Evolutionary conservation across 495 filamentous ascomycete species (phyloP), one percentile per base, ranked within the genome.

Genomic region (Achaetomiella virescens): DNA sequence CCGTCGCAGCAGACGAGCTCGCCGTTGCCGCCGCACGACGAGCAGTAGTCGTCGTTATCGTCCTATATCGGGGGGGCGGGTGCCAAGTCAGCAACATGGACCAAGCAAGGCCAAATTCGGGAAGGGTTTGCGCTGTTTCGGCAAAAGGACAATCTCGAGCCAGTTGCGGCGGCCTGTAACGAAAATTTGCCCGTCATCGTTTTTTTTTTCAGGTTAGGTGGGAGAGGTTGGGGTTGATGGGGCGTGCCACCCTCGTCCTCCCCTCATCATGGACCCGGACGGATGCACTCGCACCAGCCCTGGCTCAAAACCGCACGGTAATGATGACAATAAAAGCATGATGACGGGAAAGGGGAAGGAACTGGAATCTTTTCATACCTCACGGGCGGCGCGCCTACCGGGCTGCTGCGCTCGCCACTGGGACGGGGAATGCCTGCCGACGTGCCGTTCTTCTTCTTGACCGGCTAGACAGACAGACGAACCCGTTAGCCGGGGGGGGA

Each of bases 1-100:
- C 86, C 86, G 69, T 97, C 93, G 69, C 93, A 98, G 72, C 92
- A 96, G 54, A 97, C 74, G 24, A 98, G 75, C 49, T 85, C 78
- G n/a, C 93, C 93, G 50, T 81, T 85, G 38, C 84, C 83, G 60
- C 84, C 82, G 70, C 93, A 98, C 10, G 89, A 78, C 46, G 81
- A 79, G 72, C 93, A 98, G 62, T 85, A 83, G 61, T 98, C 93
- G 60, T 90, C 87, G 66, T 96, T 96, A 46, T 95, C 87, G 61
- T 87, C 81, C 73, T 84, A 27, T 41, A n/a, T n/a, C n/a, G n/a
- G n/a, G n/a, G n/a, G 54, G 37, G 45, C 45, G 48, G 18, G 40
- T 18, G 60, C 52, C 61, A 55, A 52, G 63, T 66, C 49, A 66
- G 63, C 58, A 55, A 61, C 40, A 31, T 44, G 24, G 33, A 50